Base-by-base conservation (phyloP, 305 asterid species). In the Fraxinus baroniana region DNA sequence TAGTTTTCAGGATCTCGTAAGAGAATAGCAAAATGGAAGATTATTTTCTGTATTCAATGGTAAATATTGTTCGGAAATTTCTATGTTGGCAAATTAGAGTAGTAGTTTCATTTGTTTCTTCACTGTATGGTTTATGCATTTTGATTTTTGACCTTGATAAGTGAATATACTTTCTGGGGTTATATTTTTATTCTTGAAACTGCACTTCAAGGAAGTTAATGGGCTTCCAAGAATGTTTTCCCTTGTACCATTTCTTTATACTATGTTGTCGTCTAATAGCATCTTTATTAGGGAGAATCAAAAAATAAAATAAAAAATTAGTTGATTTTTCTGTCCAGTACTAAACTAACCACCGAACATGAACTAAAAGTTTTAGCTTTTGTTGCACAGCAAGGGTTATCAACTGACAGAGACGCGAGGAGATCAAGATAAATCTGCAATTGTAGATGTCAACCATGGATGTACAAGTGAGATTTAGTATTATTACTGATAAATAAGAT, bases 401-500 rank as follows among this genome's bases (percentile, higher is more conserved):
- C 26, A 24, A 66, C 36, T 66, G 37, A 12, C 73, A 20, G 74
- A 66, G 36, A 28, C 44, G 30, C 20, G 1, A 36, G 74, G 36
- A 66, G 36, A 33, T 30, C 37, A 68, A 12, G 20, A 5, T 33
- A 68, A 66, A 26, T 26, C 37, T 28, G 74, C 18, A 17, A 26
- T 68, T 68, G 28, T 26, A 68, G 74, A 30, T 68, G 39, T 68
- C 39, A 68, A 68, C 74, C 37, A 4, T 68, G 39, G 39, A 68
- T 68, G 74, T 5, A 68, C 74, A 68, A 0, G 74, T 68, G 74
- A 68, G 74, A 68, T 68, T 28, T 10, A 5, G 18, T n/a, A 28
- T 68, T 68, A 68, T 68, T 68, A 68, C 26, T 68, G 74, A 33
- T 68, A 68, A 68, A 68, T 68, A 68, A 68, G 37, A 28, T 68